Conservation (phyloP, 495 filamentous ascomycete genomes). For the Penicillium waksmanii region DNA sequence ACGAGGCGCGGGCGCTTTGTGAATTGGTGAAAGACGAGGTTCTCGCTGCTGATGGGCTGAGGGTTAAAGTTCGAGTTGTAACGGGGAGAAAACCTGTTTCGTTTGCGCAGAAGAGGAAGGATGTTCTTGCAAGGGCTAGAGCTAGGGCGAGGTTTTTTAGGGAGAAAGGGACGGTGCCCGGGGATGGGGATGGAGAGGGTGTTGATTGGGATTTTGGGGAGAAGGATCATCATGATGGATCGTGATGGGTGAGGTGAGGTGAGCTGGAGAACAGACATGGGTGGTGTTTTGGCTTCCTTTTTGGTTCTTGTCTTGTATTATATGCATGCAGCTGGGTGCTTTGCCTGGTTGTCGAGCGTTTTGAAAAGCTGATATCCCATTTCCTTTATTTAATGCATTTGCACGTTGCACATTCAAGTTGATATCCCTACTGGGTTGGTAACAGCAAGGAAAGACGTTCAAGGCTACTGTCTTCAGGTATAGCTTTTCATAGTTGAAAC, state of each 20-base stretch:
- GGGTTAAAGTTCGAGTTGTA: constrained; percentile 55
- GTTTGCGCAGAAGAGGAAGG: constrained; percentile 30
- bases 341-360: constrained; percentile 5
- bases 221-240: not conserved
- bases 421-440: too few relatives aligned
- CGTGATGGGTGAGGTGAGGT: not conserved
- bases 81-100: constrained; percentile 57
- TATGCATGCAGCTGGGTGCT: constrained; percentile 11
- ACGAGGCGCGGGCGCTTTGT: constrained; percentile 59
- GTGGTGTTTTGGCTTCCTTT: not conserved
- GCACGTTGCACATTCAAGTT: not conserved
- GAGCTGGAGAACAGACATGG: not conserved
- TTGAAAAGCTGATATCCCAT: constrained; percentile 2
- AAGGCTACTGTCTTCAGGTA: too few relatives aligned
- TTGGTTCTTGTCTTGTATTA: not conserved
- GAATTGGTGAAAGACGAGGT: constrained; percentile 57
- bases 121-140: constrained; percentile 28
- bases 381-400: not conserved
- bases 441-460: too few relatives aligned
- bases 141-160: constrained; percentile 13
- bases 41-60: constrained; percentile 45
- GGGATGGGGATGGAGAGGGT: not conserved
- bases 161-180: not conserved
- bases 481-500: too few relatives aligned
- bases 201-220: not conserved